phyloP scores from a whole-genome alignment of 2,329 filamentous ascomycete genomes.

The Onygenales sp. region DNA sequence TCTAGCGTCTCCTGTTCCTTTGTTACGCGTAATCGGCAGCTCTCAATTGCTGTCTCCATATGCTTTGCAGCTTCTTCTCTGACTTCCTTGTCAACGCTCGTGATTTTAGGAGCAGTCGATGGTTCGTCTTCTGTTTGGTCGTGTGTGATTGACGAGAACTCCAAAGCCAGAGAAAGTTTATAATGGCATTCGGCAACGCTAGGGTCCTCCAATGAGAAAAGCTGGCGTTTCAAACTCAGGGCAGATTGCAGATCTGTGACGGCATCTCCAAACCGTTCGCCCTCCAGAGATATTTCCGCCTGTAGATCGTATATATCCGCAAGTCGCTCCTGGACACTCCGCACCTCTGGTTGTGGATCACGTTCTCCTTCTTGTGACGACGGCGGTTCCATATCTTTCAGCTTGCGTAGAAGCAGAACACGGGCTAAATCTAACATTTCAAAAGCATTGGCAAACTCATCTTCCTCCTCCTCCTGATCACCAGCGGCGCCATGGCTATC shows the following conservation, averaged over 20 bases:
- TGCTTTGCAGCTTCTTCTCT: constrained; percentile 49
- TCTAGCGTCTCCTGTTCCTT: constrained; percentile 43
- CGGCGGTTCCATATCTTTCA: constrained; percentile 34
- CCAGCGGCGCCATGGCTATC: constrained; percentile 37
- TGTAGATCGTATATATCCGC: constrained; percentile 91
- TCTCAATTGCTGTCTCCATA: constrained; percentile 52
- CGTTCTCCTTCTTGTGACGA: constrained; percentile 15
- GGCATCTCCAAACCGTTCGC: constrained; percentile 83
- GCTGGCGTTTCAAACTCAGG: constrained; percentile 65
- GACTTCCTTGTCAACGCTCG: constrained; percentile 43
- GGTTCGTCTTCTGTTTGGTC: constrained; percentile 29
- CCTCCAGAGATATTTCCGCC: constrained; percentile 93
- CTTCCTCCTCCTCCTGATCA: constrained; percentile 51
- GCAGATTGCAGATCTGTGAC: constrained; percentile 72
- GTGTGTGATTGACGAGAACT: constrained; percentile 73
- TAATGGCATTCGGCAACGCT: constrained; percentile 91
- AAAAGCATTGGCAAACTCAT: constrained; percentile 56
- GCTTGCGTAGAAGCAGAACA: constrained; percentile 47
- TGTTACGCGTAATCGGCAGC: constrained; percentile 44
- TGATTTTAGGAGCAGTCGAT: constrained; percentile 26
- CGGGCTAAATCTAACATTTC: constrained; percentile 56
- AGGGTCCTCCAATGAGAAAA: constrained; percentile 72
- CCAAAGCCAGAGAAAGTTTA: constrained; percentile 88
- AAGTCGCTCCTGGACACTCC: constrained; percentile 71
- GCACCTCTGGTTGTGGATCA: constrained; percentile 28